These are phyloP conservation scores for Beauveria caledonica DNA, from an alignment of 2,329 filamentous ascomycete species.

Conservation along the genomic window DNA sequence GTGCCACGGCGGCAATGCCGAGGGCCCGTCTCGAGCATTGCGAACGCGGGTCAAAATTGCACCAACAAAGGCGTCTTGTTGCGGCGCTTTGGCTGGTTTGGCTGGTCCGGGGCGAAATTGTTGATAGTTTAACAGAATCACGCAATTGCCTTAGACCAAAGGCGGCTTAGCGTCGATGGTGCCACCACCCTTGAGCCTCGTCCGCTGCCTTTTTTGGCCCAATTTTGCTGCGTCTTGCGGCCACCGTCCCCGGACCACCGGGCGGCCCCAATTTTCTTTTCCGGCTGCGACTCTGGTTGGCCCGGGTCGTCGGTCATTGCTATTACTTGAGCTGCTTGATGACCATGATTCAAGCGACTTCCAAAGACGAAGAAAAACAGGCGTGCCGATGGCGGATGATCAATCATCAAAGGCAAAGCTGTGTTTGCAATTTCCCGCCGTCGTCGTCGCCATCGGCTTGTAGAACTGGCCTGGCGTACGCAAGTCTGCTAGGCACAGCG, in stretches of 20 bases:
- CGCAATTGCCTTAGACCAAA: slow-evolving; percentile 29
- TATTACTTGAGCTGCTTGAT: background rate
- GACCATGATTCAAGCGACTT: background rate
- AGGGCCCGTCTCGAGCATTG: slow-evolving; percentile 1
- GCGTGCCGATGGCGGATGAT: background rate
- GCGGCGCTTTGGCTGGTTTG: background rate
- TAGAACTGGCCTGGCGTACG: background rate
- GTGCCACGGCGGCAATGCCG: background rate
- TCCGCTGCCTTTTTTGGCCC: slow-evolving; percentile 3
- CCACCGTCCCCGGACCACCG: slow-evolving; percentile 4
- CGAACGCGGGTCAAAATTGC: slow-evolving; percentile 13
- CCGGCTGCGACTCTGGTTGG: slow-evolving; percentile 5
- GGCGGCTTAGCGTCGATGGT: slow-evolving; percentile 22
- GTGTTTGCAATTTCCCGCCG: too few species aligned
- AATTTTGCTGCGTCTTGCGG: background rate
- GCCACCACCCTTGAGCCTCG: slow-evolving; percentile 9
- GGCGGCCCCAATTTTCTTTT: slow-evolving; percentile 1
- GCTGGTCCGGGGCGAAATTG: slow-evolving; percentile 20
- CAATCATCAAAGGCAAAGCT: background rate
- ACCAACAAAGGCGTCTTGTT: slow-evolving; percentile 14
- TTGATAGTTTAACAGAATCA: slow-evolving; percentile 31
- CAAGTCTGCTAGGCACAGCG: background rate
- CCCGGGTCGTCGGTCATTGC: slow-evolving; percentile 3
- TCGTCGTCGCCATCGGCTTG: background rate
- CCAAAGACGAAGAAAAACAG: background rate